These are phyloP conservation scores for Adansonia madagascariensis DNA, from an alignment of 441 rosid genomes.

Conservation along the genomic window DNA sequence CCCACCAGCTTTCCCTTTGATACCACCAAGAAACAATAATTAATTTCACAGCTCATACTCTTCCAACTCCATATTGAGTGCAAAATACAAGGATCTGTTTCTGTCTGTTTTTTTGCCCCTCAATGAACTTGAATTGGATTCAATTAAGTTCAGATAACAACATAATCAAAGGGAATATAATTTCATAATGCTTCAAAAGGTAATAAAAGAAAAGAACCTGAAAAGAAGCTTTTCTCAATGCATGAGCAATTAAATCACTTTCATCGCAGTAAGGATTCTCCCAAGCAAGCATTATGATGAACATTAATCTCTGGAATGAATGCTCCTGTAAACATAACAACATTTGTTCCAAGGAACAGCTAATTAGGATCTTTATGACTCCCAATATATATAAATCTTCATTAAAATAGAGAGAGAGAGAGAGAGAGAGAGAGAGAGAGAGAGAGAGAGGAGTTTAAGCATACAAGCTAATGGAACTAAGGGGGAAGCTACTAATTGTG, in stretches of 20 bases:
- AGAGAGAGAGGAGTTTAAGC: background rate
- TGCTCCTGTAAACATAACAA: slow-evolving; percentile 53
- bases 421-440: too few relatives aligned
- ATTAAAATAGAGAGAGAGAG: too few relatives aligned
- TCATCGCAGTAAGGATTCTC: slow-evolving; percentile 68
- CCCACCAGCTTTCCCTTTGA: slow-evolving; percentile 73
- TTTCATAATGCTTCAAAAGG: slow-evolving; percentile 20
- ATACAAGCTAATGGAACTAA: background rate
- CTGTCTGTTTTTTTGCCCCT: background rate
- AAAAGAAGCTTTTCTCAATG: slow-evolving; percentile 56
- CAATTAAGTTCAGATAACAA: background rate
- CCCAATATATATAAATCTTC: background rate
- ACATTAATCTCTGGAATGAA: slow-evolving; percentile 85
- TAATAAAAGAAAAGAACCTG: slow-evolving; percentile 51
- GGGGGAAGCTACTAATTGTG: background rate
- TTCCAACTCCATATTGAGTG: slow-evolving; percentile 27
- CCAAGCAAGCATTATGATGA: slow-evolving; percentile 98
- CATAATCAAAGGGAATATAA: slow-evolving; percentile 12
- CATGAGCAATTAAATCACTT: slow-evolving; percentile 33
- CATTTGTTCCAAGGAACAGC: background rate
- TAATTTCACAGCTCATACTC: slow-evolving; percentile 28
- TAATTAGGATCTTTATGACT: background rate
- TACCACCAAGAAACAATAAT: slow-evolving; percentile 30
- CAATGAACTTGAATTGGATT: background rate
- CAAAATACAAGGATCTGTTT: background rate